These are phyloP conservation scores for Austroboletus eburneus DNA, from an alignment of 768 basidiomycete species.

Conservation along the genomic window DNA sequence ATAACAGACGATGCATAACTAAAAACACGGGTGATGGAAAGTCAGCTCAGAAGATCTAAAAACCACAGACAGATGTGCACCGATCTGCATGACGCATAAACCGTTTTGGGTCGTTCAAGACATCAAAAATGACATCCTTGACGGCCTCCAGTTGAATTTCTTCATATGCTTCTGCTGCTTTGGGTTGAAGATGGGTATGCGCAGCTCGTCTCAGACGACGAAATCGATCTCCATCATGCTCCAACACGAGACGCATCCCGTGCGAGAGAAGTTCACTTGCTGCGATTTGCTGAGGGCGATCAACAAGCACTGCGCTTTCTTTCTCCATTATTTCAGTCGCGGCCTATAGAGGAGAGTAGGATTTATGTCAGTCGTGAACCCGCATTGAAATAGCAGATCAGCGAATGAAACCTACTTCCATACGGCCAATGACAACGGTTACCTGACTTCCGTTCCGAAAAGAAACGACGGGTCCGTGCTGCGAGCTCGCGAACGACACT, in stretches of 20 bases:
- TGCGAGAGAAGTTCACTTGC: constrained; percentile 51
- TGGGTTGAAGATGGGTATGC: constrained; percentile 51
- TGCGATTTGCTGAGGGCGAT: constrained; percentile 47
- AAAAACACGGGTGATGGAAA: background rate
- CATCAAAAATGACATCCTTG: constrained; percentile 13
- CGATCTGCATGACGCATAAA: constrained; percentile 12
- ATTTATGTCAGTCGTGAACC: background rate
- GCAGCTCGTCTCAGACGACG: constrained; percentile 52
- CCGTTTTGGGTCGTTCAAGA: constrained; percentile 14
- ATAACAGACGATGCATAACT: constrained; percentile 24
- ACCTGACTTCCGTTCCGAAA: too few species aligned
- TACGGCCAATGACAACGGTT: too few species aligned
- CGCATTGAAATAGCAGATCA: too few species aligned
- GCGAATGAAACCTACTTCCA: too few species aligned
- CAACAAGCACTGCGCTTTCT: constrained; percentile 46
- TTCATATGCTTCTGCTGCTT: constrained; percentile 41
- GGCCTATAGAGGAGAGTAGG: constrained; percentile 38
- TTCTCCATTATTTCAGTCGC: constrained; percentile 60
- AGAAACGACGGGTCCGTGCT: too few species aligned
- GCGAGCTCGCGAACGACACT: too few species aligned
- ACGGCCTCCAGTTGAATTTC: constrained; percentile 39
- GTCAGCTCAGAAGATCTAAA: background rate
- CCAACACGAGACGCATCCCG: constrained; percentile 50
- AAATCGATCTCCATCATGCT: constrained; percentile 47
- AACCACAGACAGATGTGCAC: background rate